These are phyloP conservation scores for Ogataea minuta DNA, from an alignment of 805 yeast genomes.

Conservation along the genomic window DNA sequence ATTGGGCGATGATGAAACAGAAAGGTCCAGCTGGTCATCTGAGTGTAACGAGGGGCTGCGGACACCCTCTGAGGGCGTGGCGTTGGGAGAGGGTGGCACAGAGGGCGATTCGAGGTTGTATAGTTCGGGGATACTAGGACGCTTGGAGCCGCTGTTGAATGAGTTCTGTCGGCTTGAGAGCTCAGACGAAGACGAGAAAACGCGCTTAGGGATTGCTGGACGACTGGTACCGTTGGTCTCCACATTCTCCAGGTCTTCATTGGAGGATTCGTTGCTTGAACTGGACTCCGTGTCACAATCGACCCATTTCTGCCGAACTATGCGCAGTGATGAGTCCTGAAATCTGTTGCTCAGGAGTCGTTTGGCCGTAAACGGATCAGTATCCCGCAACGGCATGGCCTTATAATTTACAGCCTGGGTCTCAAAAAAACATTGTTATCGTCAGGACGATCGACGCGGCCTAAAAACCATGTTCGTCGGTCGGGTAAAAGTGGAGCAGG, in stretches of 20 bases:
- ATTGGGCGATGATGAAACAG: conserved; percentile 15
- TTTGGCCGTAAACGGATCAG: too few species aligned
- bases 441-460: too few species aligned
- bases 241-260: conserved; percentile 13
- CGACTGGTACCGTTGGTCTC: background rate
- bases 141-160: conserved; percentile 10
- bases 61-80: conserved; percentile 7
- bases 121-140: conserved; percentile 17
- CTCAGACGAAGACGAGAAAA: conserved; percentile 17
- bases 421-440: background rate
- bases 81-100: conserved; percentile 17
- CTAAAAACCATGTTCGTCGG: background rate
- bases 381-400: too few species aligned
- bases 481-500: background rate
- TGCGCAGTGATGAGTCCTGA: too few species aligned
- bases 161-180: conserved; percentile 21
- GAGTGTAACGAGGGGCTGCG: conserved; percentile 1
- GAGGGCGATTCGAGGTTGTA: conserved; percentile 12
- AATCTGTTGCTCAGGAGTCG: too few species aligned
- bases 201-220: conserved; percentile 1
- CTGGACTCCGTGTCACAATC: conserved; percentile 3
- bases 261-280: conserved; percentile 8
- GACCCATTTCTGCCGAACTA: background rate
- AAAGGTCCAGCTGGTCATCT: conserved; percentile 6
- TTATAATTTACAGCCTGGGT: background rate